Base-by-base conservation (phyloP, 2,329 filamentous ascomycete species). In the Grosmannia serpens region DNA sequence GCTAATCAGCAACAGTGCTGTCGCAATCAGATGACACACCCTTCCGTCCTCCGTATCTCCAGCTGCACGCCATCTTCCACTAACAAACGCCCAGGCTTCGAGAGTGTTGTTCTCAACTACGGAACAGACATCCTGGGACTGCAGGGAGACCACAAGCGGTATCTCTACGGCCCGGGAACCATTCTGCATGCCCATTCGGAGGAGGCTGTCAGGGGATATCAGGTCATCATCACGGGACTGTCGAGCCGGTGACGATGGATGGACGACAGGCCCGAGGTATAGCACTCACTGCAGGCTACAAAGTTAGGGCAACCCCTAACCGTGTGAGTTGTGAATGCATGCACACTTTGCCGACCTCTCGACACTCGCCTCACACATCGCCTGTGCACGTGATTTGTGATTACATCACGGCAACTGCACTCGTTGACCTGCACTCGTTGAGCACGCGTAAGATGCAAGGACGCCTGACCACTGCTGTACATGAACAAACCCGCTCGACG, bases 41-140 rank as follows among this genome's bases (percentile, higher is more conserved):
- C 47, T 17, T 7, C 20, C 44, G 8, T 9, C 6, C 20, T 22
- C 15, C 44, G 44, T 46, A 46, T 46, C 7, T 22, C 20, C 22
- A 46, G 20, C n/a, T n/a, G n/a, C n/a, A n/a, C n/a, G n/a, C n/a
- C 22, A 50, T 15, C 10, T 50, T 6, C 10, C 22, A n/a, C 24
- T n/a, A 9, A 22, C 8, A 6, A 17, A 17, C 15, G 29, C 6
- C 35, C 13, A 54, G 56, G 56, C 15, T 58, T 58, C 24, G 56
- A 58, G 15, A 54, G 24, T n/a, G 29, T 58, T 17, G 6, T 50
- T 1, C 22, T 58, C 50, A 58, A 47, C 44, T 58, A 55, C n/a
- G 57, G 57, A 15, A 59, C 57, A 4, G 57, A 59, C n/a, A 52
- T 55, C 17, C 57, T 53, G 9, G 46, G 46, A 2, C 33, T 59